Conservation (phyloP, 345 rosid genomes). For the Boechera divaricarpa region DNA sequence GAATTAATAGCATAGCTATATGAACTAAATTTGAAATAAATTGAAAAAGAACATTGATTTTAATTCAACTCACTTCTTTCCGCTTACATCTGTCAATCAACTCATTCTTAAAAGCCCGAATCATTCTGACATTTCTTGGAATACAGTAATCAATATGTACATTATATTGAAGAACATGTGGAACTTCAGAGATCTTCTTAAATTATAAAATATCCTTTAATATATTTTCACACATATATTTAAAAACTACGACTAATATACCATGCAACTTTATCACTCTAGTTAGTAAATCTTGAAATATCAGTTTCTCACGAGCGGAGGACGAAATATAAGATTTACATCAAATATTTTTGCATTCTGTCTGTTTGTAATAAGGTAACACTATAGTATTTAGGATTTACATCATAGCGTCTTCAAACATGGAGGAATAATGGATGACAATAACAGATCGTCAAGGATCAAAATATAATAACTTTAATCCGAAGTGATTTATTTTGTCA, state of each 20-base stretch:
- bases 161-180: neutral
- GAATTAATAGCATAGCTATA: neutral
- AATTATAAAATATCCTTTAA: too few relatives aligned
- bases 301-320: neutral
- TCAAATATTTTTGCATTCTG: neutral
- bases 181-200: neutral
- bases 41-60: slow-evolving; percentile 24
- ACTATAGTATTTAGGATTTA: neutral
- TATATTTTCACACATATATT: too few relatives aligned
- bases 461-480: neutral
- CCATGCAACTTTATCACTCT: neutral
- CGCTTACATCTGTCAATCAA: slow-evolving; percentile 38
- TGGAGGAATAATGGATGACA: neutral
- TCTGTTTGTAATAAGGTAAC: neutral
- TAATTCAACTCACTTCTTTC: slow-evolving; percentile 23
- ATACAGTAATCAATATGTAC: neutral
- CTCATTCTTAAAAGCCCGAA: slow-evolving; percentile 19
- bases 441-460: neutral
- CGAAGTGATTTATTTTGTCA: neutral
- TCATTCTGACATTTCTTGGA: slow-evolving; percentile 33
- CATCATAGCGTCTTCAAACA: neutral
- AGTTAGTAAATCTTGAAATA: neutral
- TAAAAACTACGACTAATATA: too few relatives aligned
- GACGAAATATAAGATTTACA: neutral
- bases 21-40: slow-evolving; percentile 14